Base-by-base conservation (phyloP, 2,329 filamentous ascomycete species). In the Aspergillus phoenicis region DNA sequence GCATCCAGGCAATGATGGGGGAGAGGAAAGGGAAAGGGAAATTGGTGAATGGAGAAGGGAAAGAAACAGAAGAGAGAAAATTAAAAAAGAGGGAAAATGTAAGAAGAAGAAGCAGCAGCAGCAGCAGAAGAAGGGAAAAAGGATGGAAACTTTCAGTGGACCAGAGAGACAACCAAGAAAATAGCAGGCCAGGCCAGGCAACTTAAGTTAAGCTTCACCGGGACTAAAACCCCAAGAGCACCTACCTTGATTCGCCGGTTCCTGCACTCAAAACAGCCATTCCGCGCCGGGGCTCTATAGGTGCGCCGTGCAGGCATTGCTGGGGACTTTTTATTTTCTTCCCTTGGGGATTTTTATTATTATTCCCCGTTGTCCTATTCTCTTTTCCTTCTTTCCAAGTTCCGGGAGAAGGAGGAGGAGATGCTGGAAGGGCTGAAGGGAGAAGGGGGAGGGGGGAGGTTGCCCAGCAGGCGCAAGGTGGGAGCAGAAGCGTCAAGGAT, bases 231-330 rank as follows among this genome's bases (percentile, higher is more conserved):
- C 33, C 33, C n/a, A 36, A 57, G 41, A 41, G 30, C 49, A 64
- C 68, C 52, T 64, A 70, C 68, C 63, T 66, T 68, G 59, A 67
- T 62, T 58, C 62, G 66, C 39, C 63, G 57, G 48, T 55, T 57
- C 43, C 61, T 65, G 58, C 66, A 70, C 54, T 65, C 60, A 41
- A 62, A 49, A 54, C 66, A 67, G 58, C 61, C 63, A 61, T 64
- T 61, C 49, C 62, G 64, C 55, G 63, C 62, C 20, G 53, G 49
- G 57, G 62, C 54, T 59, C 57, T 63, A 52, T 62, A 60, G 28
- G 47, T 58, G 48, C 59, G 63, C 39, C 61, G 60, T 49, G 62
- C 58, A 51, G 62, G 63, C 68, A 70, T 69, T 47, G 60, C 47
- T 60, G 33, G 47, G 54, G 39, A 45, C 39, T 8, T 43, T 47